Evolutionary conservation across 805 yeast species (phyloP), one percentile per base, ranked within the genome.

Genomic region (Candida ficus): DNA sequence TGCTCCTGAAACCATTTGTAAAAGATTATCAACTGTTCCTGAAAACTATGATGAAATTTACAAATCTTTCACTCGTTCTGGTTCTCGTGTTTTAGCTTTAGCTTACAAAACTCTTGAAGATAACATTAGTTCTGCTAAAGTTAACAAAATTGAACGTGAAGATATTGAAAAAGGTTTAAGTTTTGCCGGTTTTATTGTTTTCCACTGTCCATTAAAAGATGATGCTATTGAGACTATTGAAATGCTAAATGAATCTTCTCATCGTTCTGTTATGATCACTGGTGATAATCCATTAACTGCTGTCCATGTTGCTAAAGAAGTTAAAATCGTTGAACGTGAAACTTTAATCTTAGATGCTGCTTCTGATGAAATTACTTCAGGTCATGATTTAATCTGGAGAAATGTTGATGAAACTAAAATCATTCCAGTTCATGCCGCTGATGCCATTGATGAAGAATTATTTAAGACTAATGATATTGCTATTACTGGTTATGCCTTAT

Each of bases 221-320:
- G 99, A 93, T 66, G 99, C 99, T 28, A 69, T 87, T 59, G 95
- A 80, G 51, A 83, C 96, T 30, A 80, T 93, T 51, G 72, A 78
- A 56, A 91, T 89, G 97, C 73, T 93, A 63, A 91, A 88, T 64
- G 95, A 88, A 58, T 89, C 97, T 1, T 79, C 91, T 40, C 99
- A 93, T 63, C 88, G 99, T 60, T 86, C 88, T 61, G 79, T 93
- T 32, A 93, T 93, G 99, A 93, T 93, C 53, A 93, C 99, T 36
- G 99, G 99, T 72, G 99, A 93, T 66, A 93, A 91, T 63, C 97
- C 99, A 29, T 76, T 93, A 58, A 93, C 99, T 50, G 99, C 99
- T 25, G 93, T 93, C 46, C 97, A 91, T 61, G 99, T 93, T 53
- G 98, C 98, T 18, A 80, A 81, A 53, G 95, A 88, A 64, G 98